A percentile compares a stretch with the other conserved stretches of the same genome.
These are phyloP conservation scores for Skeletonema tropicum DNA, from an alignment of 108 stramenopile genomes.

Conservation along the genomic window DNA sequence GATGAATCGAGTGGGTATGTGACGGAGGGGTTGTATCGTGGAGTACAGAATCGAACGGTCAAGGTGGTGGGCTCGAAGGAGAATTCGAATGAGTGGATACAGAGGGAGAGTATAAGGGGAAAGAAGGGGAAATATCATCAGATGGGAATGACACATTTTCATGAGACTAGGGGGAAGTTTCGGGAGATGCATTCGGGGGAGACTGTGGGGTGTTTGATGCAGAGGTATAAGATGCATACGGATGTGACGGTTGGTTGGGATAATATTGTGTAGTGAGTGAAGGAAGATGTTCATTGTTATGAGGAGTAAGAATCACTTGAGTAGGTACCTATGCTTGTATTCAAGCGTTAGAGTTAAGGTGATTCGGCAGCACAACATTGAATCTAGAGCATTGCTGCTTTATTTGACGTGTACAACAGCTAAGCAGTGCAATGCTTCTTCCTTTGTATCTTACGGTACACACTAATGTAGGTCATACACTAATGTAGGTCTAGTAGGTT, in stretches of 20 bases:
- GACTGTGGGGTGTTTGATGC: conserved; percentile 18
- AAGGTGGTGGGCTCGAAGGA: conserved; percentile 29
- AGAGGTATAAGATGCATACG: conserved; percentile 17
- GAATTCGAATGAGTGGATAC: conserved; percentile 23
- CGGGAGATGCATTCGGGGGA: not conserved
- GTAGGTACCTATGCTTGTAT: too few relatives aligned
- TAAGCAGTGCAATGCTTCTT: too few relatives aligned
- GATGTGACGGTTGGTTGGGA: conserved; percentile 7
- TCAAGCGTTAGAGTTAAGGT: too few relatives aligned
- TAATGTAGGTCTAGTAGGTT: too few relatives aligned
- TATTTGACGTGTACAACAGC: too few relatives aligned
- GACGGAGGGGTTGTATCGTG: conserved; percentile 18
- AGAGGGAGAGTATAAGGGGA: conserved; percentile 1
- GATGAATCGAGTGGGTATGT: conserved; percentile 14
- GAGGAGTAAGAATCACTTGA: too few relatives aligned
- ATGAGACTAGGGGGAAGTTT: conserved; percentile 12
- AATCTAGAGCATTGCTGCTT: too few relatives aligned
- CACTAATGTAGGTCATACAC: too few relatives aligned
- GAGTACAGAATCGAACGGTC: conserved; percentile 16
- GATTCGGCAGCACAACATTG: too few relatives aligned
- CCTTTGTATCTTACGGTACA: too few relatives aligned
- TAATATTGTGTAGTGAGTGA: conserved; percentile 7
- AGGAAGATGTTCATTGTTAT: too few relatives aligned
- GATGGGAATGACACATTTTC: conserved; percentile 39
- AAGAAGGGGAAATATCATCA: conserved; percentile 10